Evolutionary conservation across 768 basidiomycete genomes (phyloP).

Genomic region (Lactarius sanguifluus): DNA sequence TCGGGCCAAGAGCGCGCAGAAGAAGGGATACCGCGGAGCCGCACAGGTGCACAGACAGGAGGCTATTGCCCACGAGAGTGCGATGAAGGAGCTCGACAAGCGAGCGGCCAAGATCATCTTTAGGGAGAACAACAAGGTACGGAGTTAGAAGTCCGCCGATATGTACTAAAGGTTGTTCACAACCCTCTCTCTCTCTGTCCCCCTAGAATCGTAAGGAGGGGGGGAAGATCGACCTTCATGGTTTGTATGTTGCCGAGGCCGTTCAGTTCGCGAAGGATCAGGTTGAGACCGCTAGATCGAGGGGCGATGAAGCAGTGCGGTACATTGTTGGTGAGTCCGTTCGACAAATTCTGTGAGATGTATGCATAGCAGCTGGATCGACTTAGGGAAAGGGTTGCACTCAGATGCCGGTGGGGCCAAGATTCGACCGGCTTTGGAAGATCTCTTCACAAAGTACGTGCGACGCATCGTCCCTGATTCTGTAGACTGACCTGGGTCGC

Average conservation of each 20-base stretch:
- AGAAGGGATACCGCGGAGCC: background rate
- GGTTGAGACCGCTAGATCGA: background rate
- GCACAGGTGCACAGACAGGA: background rate
- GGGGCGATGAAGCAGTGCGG: background rate
- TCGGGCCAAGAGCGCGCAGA: slow-evolving; percentile 12
- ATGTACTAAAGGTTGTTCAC: background rate
- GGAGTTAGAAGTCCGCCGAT: too few relatives aligned
- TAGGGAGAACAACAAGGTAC: slow-evolving; percentile 17
- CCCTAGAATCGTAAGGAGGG: slow-evolving; percentile 5
- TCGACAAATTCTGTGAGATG: too few relatives aligned
- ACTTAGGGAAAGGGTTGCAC: slow-evolving; percentile 15
- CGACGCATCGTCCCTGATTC: background rate
- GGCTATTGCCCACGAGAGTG: background rate
- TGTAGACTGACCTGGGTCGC: background rate
- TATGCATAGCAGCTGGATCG: background rate
- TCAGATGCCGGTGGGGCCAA: slow-evolving; percentile 9
- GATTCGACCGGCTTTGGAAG: slow-evolving; percentile 18
- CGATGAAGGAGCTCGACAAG: slow-evolving; percentile 3
- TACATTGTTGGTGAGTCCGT: slow-evolving; percentile 21
- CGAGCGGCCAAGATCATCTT: slow-evolving; percentile 13
- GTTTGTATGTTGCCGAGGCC: slow-evolving; percentile 16
- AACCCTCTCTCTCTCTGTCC: background rate
- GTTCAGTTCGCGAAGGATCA: slow-evolving; percentile 10
- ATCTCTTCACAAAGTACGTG: slow-evolving; percentile 12
- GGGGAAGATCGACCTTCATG: slow-evolving; percentile 19